phyloP scores from a whole-genome alignment of 805 yeast species.

The Kluyveromyces lactis region DNA sequence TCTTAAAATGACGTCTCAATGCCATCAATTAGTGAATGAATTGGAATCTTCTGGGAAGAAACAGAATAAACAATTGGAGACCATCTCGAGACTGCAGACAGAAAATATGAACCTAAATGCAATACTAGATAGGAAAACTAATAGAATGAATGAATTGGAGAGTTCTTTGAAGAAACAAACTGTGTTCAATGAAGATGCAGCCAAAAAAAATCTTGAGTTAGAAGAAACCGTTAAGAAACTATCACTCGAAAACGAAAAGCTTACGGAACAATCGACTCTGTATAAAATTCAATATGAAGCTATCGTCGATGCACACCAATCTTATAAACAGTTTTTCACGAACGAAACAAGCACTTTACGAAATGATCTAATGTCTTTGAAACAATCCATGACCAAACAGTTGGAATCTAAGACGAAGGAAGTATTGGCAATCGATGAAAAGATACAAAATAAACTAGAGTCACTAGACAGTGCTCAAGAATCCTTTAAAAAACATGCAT shows the following conservation, averaged over 20 bases:
- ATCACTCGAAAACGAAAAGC: slow-evolving; percentile 6
- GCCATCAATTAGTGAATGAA: slow-evolving; percentile 45
- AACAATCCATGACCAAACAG: background rate
- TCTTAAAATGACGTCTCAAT: slow-evolving; percentile 30
- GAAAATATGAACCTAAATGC: slow-evolving; percentile 71
- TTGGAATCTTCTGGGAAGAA: slow-evolving; percentile 36
- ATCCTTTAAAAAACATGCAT: no score
- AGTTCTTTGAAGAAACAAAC: slow-evolving; percentile 22
- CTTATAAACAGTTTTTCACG: slow-evolving; percentile 17
- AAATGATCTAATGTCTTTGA: slow-evolving; percentile 2
- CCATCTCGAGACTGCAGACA: slow-evolving; percentile 57
- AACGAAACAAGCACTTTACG: slow-evolving; percentile 14
- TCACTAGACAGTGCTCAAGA: background rate
- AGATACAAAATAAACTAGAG: slow-evolving; percentile 1
- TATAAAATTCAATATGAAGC: slow-evolving; percentile 19
- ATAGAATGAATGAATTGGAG: slow-evolving; percentile 62
- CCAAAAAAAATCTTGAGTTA: slow-evolving; percentile 4
- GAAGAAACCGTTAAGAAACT: slow-evolving; percentile 2
- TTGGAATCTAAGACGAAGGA: slow-evolving; percentile 2
- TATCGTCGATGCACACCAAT: slow-evolving; percentile 18
- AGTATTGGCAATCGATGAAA: slow-evolving; percentile 1
- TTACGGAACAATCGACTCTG: slow-evolving; percentile 14
- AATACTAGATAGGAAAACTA: slow-evolving; percentile 58
- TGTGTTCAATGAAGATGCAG: slow-evolving; percentile 7
- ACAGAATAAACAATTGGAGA: slow-evolving; percentile 41